phyloP scores from a whole-genome alignment of 805 yeast species.

The Zygosaccharomyces kombuchaensis region DNA sequence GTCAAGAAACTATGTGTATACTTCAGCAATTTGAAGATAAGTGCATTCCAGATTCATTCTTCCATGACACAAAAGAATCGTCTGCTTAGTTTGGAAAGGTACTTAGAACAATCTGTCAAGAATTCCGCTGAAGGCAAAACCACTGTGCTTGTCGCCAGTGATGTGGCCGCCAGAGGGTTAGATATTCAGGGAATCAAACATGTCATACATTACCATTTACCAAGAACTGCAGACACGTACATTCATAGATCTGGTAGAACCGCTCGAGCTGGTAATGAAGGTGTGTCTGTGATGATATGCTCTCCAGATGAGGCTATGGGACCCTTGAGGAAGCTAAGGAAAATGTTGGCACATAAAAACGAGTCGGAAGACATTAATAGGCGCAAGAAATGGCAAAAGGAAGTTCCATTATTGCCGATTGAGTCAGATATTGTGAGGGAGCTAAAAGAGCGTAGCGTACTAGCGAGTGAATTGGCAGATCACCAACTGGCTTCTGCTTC shows the following conservation, averaged over 20 bases:
- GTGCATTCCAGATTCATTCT: slow-evolving; percentile 78
- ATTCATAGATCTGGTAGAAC: slow-evolving; percentile 97
- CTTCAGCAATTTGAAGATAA: slow-evolving; percentile 62
- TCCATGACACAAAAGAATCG: slow-evolving; percentile 95
- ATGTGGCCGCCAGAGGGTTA: slow-evolving; percentile 97
- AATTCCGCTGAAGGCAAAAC: slow-evolving; percentile 43
- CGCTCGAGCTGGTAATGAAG: slow-evolving; percentile 90
- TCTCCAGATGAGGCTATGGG: slow-evolving; percentile 93
- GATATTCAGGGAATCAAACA: slow-evolving; percentile 89
- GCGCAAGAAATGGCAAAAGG: slow-evolving; percentile 45
- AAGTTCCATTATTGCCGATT: slow-evolving; percentile 66
- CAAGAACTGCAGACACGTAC: slow-evolving; percentile 89
- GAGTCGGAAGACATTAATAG: slow-evolving; percentile 21
- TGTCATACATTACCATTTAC: slow-evolving; percentile 93
- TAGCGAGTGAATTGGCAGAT: slow-evolving; percentile 76
- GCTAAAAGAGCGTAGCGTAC: slow-evolving; percentile 58
- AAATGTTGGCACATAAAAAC: slow-evolving; percentile 40
- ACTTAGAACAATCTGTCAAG: slow-evolving; percentile 47
- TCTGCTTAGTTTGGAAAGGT: slow-evolving; percentile 76
- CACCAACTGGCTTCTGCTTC: slow-evolving; percentile 57
- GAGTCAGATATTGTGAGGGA: slow-evolving; percentile 72
- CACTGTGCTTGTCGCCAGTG: slow-evolving; percentile 83
- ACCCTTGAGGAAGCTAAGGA: slow-evolving; percentile 72
- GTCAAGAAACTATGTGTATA: slow-evolving; percentile 82
- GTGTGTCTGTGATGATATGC: slow-evolving; percentile 91